Conservation (phyloP, 192 early-diverging fungal genomes). For the Backusella parvicylindrica region DNA sequence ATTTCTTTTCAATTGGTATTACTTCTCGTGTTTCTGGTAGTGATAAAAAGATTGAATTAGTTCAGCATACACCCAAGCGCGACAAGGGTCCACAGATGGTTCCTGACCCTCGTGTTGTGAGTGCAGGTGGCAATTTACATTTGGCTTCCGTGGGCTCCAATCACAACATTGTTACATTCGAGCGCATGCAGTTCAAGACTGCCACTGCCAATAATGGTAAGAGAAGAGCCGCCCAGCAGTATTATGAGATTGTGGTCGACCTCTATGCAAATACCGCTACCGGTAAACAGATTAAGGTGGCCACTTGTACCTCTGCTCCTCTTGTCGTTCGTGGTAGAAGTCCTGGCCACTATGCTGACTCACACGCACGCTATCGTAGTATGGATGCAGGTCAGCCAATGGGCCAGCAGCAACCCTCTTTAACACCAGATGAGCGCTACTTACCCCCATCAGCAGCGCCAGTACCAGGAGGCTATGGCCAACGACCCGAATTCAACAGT, state of each 20-base stretch:
- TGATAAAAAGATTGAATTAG: conserved; percentile 73
- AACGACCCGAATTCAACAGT: background rate
- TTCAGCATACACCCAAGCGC: conserved; percentile 89
- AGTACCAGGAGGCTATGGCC: background rate
- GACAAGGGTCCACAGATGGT: conserved; percentile 90
- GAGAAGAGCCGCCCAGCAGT: conserved; percentile 85
- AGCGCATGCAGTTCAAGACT: conserved; percentile 91
- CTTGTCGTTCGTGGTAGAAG: conserved; percentile 87
- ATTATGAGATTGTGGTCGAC: conserved; percentile 73
- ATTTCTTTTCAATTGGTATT: conserved; percentile 73
- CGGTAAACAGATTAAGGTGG: conserved; percentile 51
- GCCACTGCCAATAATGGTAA: conserved; percentile 93
- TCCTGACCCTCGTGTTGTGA: conserved; percentile 54
- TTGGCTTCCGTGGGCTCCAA: conserved; percentile 41
- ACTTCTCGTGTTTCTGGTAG: conserved; percentile 66
- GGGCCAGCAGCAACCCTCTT: background rate
- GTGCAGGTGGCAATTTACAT: conserved; percentile 55
- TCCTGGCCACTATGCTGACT: conserved; percentile 83
- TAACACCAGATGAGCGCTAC: background rate
- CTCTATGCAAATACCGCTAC: conserved; percentile 66
- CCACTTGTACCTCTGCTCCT: conserved; percentile 62
- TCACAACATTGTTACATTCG: conserved; percentile 65
- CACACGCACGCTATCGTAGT: conserved; percentile 18
- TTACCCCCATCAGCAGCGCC: background rate
- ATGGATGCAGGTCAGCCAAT: conserved; percentile 18